A percentile compares a stretch with the other conserved stretches of the same genome.
phyloP scores from a whole-genome alignment of 139 green algal genomes.

The Marvania coccoides region DNA sequence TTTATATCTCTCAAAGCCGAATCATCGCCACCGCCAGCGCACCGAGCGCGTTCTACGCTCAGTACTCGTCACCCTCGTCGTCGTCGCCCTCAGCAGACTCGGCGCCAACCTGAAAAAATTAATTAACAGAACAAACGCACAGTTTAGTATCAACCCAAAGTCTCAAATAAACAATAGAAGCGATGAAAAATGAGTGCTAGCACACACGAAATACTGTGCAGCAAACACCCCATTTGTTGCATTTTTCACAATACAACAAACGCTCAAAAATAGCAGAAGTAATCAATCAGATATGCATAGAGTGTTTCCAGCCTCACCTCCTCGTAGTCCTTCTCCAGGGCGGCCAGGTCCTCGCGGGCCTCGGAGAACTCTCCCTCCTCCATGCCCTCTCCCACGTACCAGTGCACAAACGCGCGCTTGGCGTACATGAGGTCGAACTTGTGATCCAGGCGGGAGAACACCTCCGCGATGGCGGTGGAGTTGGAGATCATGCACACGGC shows the following conservation, averaged over 20 bases:
- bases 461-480: constrained; percentile 97
- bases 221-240: not conserved
- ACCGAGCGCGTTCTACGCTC: not conserved
- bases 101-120: too few species aligned
- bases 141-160: not conserved
- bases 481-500: constrained; percentile 99
- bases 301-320: too few species aligned
- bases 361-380: constrained; percentile 83
- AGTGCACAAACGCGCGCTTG: constrained; percentile 99
- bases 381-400: constrained; percentile 98
- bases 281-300: too few species aligned
- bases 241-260: not conserved
- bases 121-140: not conserved
- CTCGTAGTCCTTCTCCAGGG: constrained; percentile 98
- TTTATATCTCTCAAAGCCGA: too few species aligned
- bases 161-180: too few species aligned
- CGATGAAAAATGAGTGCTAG: too few species aligned
- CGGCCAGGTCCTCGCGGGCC: constrained; percentile 94
- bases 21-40: too few species aligned
- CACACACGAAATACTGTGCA: not conserved
- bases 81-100: constrained; percentile 67
- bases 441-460: constrained; percentile 96
- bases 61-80: constrained; percentile 20
- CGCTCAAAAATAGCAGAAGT: too few species aligned
- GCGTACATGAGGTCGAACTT: constrained; percentile 99